Evolutionary conservation across 768 basidiomycete species (phyloP).

Genomic region (Strobilomyces dryophilus): DNA sequence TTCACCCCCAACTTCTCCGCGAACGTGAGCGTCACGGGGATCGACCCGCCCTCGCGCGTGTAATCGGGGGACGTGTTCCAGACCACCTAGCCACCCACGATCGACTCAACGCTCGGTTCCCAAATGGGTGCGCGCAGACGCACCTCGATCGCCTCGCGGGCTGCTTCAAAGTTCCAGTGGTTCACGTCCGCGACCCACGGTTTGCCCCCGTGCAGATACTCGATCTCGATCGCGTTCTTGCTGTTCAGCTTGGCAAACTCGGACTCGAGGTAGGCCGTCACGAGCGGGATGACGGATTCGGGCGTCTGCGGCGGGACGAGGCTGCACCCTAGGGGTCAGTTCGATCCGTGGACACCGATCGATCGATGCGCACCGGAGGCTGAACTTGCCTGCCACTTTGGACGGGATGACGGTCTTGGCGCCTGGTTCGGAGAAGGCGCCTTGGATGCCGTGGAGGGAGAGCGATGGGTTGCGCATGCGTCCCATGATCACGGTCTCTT

Average conservation of each 20-base stretch:
- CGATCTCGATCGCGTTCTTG: conserved; percentile 76
- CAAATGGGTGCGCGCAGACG: neutral
- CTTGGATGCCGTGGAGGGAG: conserved; percentile 93
- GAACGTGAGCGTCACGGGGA: conserved; percentile 91
- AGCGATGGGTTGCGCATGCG: conserved; percentile 89
- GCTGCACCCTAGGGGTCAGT: conserved; percentile 27
- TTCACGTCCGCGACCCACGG: conserved; percentile 84
- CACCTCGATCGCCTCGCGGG: conserved; percentile 79
- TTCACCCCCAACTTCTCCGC: conserved; percentile 85
- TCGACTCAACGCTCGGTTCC: too few relatives aligned
- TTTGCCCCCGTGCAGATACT: conserved; percentile 76
- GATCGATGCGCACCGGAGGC: conserved; percentile 63
- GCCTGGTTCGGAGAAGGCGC: conserved; percentile 43
- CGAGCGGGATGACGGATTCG: conserved; percentile 65
- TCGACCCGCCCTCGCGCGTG: conserved; percentile 91
- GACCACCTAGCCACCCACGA: conserved; percentile 30
- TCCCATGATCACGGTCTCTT: conserved; percentile 81
- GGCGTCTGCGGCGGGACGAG: conserved; percentile 88
- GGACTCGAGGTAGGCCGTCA: conserved; percentile 59
- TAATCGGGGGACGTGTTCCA: conserved; percentile 76
- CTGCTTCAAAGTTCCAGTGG: conserved; percentile 94
- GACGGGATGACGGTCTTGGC: conserved; percentile 94
- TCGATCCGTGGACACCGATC: neutral
- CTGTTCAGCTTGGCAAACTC: conserved; percentile 84
- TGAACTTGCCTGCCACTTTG: conserved; percentile 87